Evolutionary conservation across 768 basidiomycete species (phyloP), one percentile per base, ranked within the genome.

Genomic region (Amanita subjunquillea): DNA sequence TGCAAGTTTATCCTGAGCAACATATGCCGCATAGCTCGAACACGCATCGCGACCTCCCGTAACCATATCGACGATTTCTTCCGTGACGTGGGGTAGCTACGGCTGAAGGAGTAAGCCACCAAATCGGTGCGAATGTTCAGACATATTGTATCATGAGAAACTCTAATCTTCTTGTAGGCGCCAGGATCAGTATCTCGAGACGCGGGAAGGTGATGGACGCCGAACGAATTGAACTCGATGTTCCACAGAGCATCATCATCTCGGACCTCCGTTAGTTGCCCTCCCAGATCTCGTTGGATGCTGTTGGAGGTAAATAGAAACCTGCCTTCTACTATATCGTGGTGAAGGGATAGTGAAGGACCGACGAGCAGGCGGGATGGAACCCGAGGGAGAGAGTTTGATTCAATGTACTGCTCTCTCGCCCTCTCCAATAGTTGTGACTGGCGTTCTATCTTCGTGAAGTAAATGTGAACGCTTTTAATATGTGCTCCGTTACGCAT

Each of bases 31-130:
- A 5, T 56, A 91, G 85, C 81, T 99, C 83, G 3, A 92, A 92
- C 63, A 76, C 75, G 23, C 80, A 87, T 37, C 82, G 88, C 23
- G 95, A 97, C 92, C 95, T 0, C 75, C 88, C 3, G 86, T 97
- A 15, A 81, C 71, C 59, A 93, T 97, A 89, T 97, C 0, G 91
- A 96, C 43, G 83, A 92, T 27, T 98, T 98, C 74, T 98, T 91
- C 63, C 83, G 83, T 32, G 73, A 78, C 54, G 65, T 98, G n/a
- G 72, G 48, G 69, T 77, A 56, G 77, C 75, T 41, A 82, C 83
- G 9, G 67, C 76, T 9, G 74, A 64, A 95, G 93, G 0, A 77
- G 69, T 56, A 81, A 65, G 41, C 69, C 98, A 46, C 95, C 95
- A 2, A 91, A 89, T 56, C 98, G 96, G 91, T 85, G 41, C 25